A percentile compares a stretch with the other conserved stretches of the same genome.
Evolutionary conservation across 2,329 filamentous ascomycete genomes (phyloP).

Genomic region (Trichoderma brevicompactum): DNA sequence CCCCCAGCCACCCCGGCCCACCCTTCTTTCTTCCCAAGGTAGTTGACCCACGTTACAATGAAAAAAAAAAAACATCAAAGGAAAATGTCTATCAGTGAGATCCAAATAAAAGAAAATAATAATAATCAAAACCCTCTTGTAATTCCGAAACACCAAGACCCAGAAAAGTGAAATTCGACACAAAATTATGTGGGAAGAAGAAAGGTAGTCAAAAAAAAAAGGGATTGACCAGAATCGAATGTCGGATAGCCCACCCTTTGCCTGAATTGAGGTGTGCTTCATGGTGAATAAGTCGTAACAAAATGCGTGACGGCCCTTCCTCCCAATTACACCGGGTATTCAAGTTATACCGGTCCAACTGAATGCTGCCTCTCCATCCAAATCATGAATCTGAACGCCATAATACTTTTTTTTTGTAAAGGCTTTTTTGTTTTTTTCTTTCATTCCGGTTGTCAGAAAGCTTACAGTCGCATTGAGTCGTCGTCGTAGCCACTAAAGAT

Average conservation of each 20-base stretch:
- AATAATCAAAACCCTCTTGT: not conserved
- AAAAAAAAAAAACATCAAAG: not conserved
- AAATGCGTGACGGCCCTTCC: not conserved
- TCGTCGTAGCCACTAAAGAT: constrained; percentile 59
- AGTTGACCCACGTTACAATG: not conserved
- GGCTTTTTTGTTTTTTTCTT: not conserved
- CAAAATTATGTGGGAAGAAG: not conserved
- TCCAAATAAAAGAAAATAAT: not conserved
- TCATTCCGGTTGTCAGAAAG: not conserved
- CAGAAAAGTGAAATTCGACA: not conserved
- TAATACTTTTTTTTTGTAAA: not conserved
- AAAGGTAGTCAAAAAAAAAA: not conserved
- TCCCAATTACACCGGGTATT: constrained; percentile 17
- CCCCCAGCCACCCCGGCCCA: not conserved
- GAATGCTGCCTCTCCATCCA: not conserved
- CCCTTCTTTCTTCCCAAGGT: constrained; percentile 2
- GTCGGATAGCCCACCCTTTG: constrained; percentile 1
- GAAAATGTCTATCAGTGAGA: constrained; percentile 8
- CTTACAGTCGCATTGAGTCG: constrained; percentile 50
- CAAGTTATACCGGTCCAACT: not conserved
- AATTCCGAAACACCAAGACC: not conserved
- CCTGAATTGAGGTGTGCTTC: not conserved
- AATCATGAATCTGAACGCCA: not conserved
- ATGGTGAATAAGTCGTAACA: constrained; percentile 19
- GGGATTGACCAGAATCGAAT: constrained; percentile 9